Conservation (phyloP, 805 yeast species). For the Yamadazyma insecticola region DNA sequence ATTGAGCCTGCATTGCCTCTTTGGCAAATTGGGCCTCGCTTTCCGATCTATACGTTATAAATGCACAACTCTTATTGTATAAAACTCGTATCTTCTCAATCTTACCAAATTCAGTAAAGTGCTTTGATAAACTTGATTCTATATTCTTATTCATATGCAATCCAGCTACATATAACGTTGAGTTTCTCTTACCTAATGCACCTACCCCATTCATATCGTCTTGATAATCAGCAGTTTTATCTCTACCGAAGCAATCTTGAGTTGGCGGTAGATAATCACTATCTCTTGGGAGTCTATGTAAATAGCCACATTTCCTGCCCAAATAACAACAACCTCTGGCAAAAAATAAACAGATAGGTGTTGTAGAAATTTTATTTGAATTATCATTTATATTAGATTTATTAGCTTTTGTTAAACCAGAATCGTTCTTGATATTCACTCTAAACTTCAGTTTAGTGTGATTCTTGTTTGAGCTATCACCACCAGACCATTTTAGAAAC, state of each 20-base stretch:
- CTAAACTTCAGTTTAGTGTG: conserved; percentile 52
- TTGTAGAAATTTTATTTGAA: too few relatives aligned
- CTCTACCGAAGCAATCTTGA: conserved; percentile 90
- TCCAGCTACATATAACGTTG: conserved; percentile 74
- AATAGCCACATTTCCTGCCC: conserved; percentile 71
- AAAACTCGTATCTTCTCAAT: conserved; percentile 63
- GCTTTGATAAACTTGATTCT: conserved; percentile 32
- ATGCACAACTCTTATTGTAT: conserved; percentile 64
- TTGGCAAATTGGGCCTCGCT: conserved; percentile 88
- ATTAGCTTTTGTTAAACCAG: conserved; percentile 74
- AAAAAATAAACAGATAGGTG: conserved; percentile 73
- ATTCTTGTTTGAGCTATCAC: conserved; percentile 46
- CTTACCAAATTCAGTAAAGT: conserved; percentile 73
- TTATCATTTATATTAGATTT: conserved; percentile 25
- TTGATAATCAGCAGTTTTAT: conserved; percentile 71
- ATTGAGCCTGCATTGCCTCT: conserved; percentile 89
- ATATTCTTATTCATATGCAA: conserved; percentile 34
- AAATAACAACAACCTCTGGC: conserved; percentile 84
- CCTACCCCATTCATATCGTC: conserved; percentile 98
- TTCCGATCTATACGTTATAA: conserved; percentile 66
- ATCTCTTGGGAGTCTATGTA: conserved; percentile 70
- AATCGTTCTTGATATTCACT: conserved; percentile 56
- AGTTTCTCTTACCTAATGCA: conserved; percentile 61
- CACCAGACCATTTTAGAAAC: conserved; percentile 88
- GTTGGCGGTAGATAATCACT: conserved; percentile 57